Evolutionary conservation across 2,329 filamentous ascomycete genomes (phyloP), one percentile per base, ranked within the genome.

Genomic region (Peltaster fructicola): DNA sequence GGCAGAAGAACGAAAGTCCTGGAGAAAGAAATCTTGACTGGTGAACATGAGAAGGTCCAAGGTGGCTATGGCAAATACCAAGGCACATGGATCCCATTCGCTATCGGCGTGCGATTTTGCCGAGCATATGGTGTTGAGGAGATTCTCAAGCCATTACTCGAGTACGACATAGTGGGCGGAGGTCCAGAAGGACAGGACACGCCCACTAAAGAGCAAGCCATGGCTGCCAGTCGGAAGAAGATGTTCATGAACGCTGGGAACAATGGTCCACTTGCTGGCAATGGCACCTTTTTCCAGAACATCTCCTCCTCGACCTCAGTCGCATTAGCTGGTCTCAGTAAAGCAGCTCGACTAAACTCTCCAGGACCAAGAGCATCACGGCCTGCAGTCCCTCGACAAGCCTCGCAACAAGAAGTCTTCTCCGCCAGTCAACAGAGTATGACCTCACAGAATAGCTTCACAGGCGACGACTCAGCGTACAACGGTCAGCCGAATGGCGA

Each of bases 61-160:
- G 88, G 88, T 16, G 88, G 88, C 4, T 98, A 98, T 45, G 88
- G 88, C 36, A 95, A 95, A 58, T 98, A 98, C 45, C 88, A 98
- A 57, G 88, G 88, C 27, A 98, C 88, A 3, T 98, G 88, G 88
- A 91, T 98, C 45, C 80, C 77, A 44, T 95, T 91, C 45, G 77
- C 85, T 24, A 72, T 85, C 32, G 88, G 85, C 2, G 65, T 90
- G 22, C 81, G 93, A 45, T 85, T 98, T 40, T 95, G 88, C 51
- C 72, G 77, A 20, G 66, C 72, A 44, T 73, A 73, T 41, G 65
- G 67, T 29, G 79, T 88, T 15, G 77, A 85, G 48, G 78, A 85
- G 35, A 42, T 80, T 4, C 55, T 88, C 23, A 65, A 69, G 12
- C 76, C 77, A 9, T 61, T 88, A 4, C 54, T 88, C 26, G 80